These are phyloP conservation scores for Pythium phragmitis DNA, from an alignment of 352 stramenopile species.

Conservation along the genomic window DNA sequence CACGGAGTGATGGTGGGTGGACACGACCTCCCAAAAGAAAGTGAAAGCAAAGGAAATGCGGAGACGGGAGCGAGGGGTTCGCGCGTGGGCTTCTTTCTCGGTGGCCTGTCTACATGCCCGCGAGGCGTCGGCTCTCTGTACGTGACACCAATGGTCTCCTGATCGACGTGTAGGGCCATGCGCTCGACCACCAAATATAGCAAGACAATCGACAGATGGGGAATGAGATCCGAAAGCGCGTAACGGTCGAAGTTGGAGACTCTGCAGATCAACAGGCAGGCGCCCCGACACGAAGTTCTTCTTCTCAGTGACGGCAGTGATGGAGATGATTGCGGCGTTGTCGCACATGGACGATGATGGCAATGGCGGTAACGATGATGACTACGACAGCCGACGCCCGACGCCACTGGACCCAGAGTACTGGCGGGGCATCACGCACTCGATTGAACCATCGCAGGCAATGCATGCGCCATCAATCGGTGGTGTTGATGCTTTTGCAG, in stretches of 20 bases:
- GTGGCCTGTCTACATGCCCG: not conserved
- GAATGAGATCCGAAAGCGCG: not conserved
- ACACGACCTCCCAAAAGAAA: not conserved
- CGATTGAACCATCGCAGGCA: slow-evolving; percentile 29
- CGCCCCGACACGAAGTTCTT: too few relatives aligned
- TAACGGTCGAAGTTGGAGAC: slow-evolving; percentile 8
- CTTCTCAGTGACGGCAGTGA: too few relatives aligned
- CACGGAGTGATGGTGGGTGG: slow-evolving; percentile 2
- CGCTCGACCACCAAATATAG: slow-evolving; percentile 9
- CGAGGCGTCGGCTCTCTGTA: not conserved
- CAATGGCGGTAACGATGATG: slow-evolving; percentile 32
- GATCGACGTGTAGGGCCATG: not conserved
- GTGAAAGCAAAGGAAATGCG: not conserved
- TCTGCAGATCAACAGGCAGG: not conserved
- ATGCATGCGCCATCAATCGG: slow-evolving; percentile 3
- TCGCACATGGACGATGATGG: slow-evolving; percentile 26
- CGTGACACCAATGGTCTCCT: not conserved
- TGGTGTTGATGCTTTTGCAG: slow-evolving; percentile 17
- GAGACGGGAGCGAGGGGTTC: not conserved
- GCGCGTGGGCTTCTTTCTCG: not conserved
- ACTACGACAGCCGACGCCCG: slow-evolving; percentile 32
- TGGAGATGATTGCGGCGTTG: too few relatives aligned
- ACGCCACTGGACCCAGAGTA: slow-evolving; percentile 72
- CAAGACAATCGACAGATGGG: not conserved
- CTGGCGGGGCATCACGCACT: slow-evolving; percentile 72